Percentiles rank a stretch among this genome's conserved stretches.
Evolutionary conservation across 768 basidiomycete genomes (phyloP).

Genomic region (Russula brevipes): DNA sequence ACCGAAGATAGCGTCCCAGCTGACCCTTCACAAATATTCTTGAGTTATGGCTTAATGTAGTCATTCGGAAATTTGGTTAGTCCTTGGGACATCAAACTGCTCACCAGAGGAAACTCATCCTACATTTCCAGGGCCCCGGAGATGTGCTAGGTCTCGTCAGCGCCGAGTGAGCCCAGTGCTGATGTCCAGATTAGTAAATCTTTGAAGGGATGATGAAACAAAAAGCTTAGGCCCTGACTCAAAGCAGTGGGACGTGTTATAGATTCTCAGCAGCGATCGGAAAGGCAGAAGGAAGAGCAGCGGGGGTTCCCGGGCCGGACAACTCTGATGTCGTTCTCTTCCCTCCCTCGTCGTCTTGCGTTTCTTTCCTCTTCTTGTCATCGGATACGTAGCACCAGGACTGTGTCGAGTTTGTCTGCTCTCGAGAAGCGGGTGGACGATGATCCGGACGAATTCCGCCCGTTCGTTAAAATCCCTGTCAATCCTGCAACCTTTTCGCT

Average conservation of each 20-base stretch:
- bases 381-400: not conserved
- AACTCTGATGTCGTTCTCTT: constrained; percentile 1
- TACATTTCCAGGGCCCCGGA: constrained; percentile 51
- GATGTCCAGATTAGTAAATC: constrained; percentile 37
- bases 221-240: constrained; percentile 7
- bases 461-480: not conserved
- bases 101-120: not conserved
- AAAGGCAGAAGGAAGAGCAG: constrained; percentile 36
- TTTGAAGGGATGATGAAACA: not conserved
- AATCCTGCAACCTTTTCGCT: not conserved
- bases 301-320: constrained; percentile 2
- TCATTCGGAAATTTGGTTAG: constrained; percentile 55
- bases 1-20: not conserved
- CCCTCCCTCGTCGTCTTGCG: constrained; percentile 15
- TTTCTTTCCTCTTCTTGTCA: not conserved
- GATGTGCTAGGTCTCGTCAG: constrained; percentile 65
- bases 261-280: constrained; percentile 64
- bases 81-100: not conserved
- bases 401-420: not conserved
- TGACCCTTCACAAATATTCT: not conserved
- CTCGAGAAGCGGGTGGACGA: not conserved
- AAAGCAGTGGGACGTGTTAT: constrained; percentile 57
- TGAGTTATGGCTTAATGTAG: constrained; percentile 67
- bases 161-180: constrained; percentile 46
- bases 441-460: not conserved